Evolutionary conservation across 2,329 filamentous ascomycete genomes (phyloP).

Genomic region (Trichophyton benhamiae): DNA sequence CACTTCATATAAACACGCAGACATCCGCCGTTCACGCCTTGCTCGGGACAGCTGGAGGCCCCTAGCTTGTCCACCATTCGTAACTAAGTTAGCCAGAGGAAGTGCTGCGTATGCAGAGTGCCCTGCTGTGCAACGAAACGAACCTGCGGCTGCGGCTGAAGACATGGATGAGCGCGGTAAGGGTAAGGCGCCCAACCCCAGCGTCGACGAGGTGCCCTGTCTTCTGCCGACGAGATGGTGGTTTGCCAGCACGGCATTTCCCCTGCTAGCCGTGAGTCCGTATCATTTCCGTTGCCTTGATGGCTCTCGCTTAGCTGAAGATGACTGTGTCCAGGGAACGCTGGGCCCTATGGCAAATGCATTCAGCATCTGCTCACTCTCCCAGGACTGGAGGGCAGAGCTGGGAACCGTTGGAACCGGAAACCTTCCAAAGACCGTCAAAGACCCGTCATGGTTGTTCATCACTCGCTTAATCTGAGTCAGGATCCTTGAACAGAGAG

Average conservation of each 20-base stretch:
- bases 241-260: conserved; percentile 48
- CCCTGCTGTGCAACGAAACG: no score
- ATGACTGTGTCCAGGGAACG: conserved; percentile 26
- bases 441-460: conserved; percentile 42
- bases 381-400: conserved; percentile 44
- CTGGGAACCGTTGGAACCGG: conserved; percentile 37
- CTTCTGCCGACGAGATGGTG: conserved; percentile 40
- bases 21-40: no score
- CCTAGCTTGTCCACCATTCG: no score
- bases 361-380: conserved; percentile 44
- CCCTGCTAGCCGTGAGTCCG: conserved; percentile 39
- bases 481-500: background rate
- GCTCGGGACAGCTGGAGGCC: no score
- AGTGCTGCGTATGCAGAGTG: no score
- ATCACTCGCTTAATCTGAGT: background rate
- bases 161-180: background rate
- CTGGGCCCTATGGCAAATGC: conserved; percentile 45
- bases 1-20: no score
- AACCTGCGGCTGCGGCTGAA: background rate
- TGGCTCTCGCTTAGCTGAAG: background rate
- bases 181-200: no score
- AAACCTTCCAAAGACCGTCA: conserved; percentile 34
- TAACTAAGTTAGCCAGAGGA: no score
- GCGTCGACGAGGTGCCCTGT: conserved; percentile 1
- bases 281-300: background rate